phyloP scores from a whole-genome alignment of 108 stramenopile species.

The Skeletonema marinoi region DNA sequence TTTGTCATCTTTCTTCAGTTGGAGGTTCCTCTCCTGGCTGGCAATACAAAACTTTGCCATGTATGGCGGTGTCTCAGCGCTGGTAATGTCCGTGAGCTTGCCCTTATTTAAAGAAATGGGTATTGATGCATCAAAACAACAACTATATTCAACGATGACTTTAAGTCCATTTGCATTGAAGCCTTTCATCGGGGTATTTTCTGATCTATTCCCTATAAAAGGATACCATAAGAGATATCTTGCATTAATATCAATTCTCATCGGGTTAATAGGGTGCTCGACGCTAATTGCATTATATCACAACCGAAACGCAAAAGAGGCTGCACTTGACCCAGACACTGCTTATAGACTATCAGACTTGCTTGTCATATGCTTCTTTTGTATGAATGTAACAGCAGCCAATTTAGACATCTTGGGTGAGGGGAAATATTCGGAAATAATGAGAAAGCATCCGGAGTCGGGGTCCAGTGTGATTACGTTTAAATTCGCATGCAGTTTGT shows the following conservation, averaged over 20 bases:
- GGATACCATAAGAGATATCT: constrained; percentile 50
- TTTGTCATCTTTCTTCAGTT: constrained; percentile 27
- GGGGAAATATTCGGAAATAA: constrained; percentile 47
- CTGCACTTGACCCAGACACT: constrained; percentile 11
- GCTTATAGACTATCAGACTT: constrained; percentile 30
- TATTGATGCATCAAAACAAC: constrained; percentile 43
- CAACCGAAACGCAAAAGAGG: constrained; percentile 9
- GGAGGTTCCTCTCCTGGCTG: constrained; percentile 42
- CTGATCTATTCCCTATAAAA: constrained; percentile 36
- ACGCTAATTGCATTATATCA: constrained; percentile 26
- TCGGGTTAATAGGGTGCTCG: constrained; percentile 34
- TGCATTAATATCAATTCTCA: constrained; percentile 28
- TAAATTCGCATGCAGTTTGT: constrained; percentile 32
- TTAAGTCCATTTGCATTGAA: constrained; percentile 46
- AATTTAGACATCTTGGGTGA: constrained; percentile 46
- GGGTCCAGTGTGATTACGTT: constrained; percentile 40
- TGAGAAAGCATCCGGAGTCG: constrained; percentile 36
- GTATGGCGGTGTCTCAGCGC: constrained; percentile 22
- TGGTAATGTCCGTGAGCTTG: constrained; percentile 37
- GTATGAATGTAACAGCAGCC: constrained; percentile 31
- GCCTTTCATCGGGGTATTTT: constrained; percentile 47
- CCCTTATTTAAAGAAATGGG: constrained; percentile 51
- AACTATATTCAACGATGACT: constrained; percentile 43
- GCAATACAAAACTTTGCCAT: constrained; percentile 32
- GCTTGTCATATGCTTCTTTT: constrained; percentile 42